Evolutionary conservation across 345 rosid species (phyloP).

Genomic region (Geranium brycei): DNA sequence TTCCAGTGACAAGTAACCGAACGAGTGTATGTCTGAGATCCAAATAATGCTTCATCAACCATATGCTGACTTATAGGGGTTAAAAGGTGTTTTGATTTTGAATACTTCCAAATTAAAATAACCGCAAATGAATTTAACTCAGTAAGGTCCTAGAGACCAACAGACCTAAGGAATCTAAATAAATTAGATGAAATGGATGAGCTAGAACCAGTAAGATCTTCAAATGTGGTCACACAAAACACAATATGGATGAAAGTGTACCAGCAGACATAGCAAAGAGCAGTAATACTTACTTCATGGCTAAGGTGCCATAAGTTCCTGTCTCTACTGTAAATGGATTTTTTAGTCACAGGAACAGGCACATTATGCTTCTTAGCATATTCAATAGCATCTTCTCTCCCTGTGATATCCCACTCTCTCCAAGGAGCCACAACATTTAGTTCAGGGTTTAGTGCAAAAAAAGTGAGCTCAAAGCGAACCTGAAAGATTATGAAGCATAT

Average conservation of each 20-base stretch:
- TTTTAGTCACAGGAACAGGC: constrained; percentile 89
- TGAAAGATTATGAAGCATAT: constrained; percentile 12
- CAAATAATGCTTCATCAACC: no score
- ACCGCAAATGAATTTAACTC: not conserved
- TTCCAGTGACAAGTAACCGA: no score
- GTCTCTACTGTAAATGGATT: constrained; percentile 92
- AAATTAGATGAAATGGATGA: not conserved
- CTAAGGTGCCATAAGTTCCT: constrained; percentile 94
- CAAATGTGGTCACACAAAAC: no score
- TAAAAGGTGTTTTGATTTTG: no score
- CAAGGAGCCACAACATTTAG: constrained; percentile 91
- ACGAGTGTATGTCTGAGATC: no score
- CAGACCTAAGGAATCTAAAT: not conserved
- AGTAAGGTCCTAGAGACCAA: not conserved
- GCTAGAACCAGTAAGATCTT: not conserved
- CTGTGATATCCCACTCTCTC: constrained; percentile 95
- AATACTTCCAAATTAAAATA: not conserved
- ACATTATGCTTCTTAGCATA: constrained; percentile 88
- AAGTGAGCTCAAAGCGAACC: constrained; percentile 97
- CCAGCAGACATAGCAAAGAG: not conserved
- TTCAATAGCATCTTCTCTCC: constrained; percentile 93
- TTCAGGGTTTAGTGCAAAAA: constrained; percentile 84
- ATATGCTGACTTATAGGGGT: no score
- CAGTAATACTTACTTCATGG: constrained; percentile 50
- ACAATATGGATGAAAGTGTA: no score